These are phyloP conservation scores for Sugiyamaella lignohabitans DNA, from an alignment of 805 yeast species.

Conservation along the genomic window DNA sequence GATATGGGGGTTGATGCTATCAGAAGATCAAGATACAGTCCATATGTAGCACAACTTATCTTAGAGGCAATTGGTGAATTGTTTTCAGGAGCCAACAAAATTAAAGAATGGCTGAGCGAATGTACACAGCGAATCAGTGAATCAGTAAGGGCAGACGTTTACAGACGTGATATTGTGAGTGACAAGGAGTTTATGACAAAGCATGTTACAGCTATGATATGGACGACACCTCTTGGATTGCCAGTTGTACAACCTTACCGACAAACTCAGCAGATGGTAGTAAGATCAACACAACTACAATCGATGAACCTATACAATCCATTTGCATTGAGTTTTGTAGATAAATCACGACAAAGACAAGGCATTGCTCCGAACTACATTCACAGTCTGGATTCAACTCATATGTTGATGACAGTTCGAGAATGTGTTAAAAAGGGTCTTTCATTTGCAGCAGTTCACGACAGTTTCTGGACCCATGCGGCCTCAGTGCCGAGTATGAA, in stretches of 20 bases:
- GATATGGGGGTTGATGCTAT: not conserved
- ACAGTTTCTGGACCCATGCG: constrained; percentile 98
- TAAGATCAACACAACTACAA: constrained; percentile 76
- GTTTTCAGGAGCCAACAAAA: constrained; percentile 83
- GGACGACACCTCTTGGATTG: constrained; percentile 94
- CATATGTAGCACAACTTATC: constrained; percentile 71
- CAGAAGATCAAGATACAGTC: constrained; percentile 28
- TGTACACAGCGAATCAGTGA: constrained; percentile 74
- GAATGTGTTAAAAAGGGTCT: constrained; percentile 54
- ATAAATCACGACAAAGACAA: constrained; percentile 76
- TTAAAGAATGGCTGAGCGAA: constrained; percentile 91
- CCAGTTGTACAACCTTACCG: constrained; percentile 96
- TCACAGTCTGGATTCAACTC: constrained; percentile 94
- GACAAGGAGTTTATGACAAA: constrained; percentile 25
- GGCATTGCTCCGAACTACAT: constrained; percentile 95
- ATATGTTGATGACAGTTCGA: constrained; percentile 83
- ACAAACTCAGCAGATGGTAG: constrained; percentile 50
- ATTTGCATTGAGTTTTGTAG: constrained; percentile 70
- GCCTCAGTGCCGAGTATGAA: constrained; percentile 69
- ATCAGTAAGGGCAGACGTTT: constrained; percentile 62
- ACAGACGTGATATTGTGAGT: constrained; percentile 17
- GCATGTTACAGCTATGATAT: constrained; percentile 77
- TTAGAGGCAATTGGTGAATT: constrained; percentile 76
- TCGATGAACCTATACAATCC: constrained; percentile 83
- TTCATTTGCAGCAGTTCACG: constrained; percentile 91